These are phyloP conservation scores for Dalbergia oliveri DNA, from an alignment of 306 rosid genomes.

Conservation along the genomic window DNA sequence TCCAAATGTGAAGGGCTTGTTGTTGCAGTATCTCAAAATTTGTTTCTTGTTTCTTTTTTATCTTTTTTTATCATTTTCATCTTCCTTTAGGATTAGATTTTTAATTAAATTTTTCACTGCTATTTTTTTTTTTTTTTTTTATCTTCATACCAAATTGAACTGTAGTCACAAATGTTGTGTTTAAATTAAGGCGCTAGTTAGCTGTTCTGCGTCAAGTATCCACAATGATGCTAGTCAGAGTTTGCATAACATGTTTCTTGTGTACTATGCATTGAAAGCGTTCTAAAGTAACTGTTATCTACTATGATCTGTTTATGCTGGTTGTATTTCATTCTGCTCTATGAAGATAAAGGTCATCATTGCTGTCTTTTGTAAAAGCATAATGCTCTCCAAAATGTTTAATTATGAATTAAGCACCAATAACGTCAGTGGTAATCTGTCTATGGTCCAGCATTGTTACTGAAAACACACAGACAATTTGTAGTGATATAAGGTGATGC, in stretches of 20 bases:
- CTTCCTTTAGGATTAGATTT: no score
- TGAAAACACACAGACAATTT: conserved; percentile 14
- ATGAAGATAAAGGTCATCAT: conserved; percentile 5
- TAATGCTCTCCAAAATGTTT: not conserved
- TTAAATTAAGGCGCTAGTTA: not conserved
- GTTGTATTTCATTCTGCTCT: not conserved
- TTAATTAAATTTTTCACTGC: not conserved
- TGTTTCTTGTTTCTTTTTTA: not conserved
- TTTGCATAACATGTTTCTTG: not conserved
- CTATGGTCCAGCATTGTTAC: not conserved
- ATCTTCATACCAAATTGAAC: not conserved
- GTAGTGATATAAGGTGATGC: conserved; percentile 23
- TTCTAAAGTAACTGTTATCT: not conserved
- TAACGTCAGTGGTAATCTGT: not conserved
- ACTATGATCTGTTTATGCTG: not conserved
- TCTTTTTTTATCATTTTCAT: not conserved
- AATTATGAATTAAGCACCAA: conserved; percentile 14
- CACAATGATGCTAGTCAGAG: conserved; percentile 2
- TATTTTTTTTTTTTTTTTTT: not conserved
- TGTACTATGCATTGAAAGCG: conserved; percentile 24
- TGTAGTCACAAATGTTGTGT: not conserved
- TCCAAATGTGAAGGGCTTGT: not conserved
- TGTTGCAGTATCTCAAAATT: not conserved
- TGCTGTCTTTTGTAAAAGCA: conserved; percentile 21
- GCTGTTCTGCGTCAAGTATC: conserved; percentile 8